These are phyloP conservation scores for Salinomyces thailandicus DNA, from an alignment of 2,329 filamentous ascomycete species.

Conservation along the genomic window DNA sequence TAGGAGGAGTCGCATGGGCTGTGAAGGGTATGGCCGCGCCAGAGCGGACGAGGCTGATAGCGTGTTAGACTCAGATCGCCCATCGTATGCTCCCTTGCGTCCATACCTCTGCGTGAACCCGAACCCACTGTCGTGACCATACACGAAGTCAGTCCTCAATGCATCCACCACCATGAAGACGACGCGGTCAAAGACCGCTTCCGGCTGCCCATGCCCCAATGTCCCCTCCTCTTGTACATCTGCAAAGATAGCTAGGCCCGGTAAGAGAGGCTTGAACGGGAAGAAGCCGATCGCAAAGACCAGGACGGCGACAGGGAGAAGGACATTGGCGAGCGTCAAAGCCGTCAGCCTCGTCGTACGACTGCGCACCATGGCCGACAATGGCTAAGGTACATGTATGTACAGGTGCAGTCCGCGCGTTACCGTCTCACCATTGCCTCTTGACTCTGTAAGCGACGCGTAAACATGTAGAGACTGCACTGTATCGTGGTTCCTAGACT, in stretches of 20 bases:
- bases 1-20: constrained; percentile 89
- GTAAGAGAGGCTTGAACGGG: constrained; percentile 88
- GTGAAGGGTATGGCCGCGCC: constrained; percentile 87
- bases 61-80: neutral
- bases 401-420: too few species aligned
- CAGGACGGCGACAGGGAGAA: constrained; percentile 58
- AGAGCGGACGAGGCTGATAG: constrained; percentile 62
- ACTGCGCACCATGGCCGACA: constrained; percentile 13
- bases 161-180: constrained; percentile 98
- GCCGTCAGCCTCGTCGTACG: constrained; percentile 35
- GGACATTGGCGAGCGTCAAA: constrained; percentile 53
- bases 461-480: too few species aligned
- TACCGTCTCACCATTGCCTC: too few species aligned
- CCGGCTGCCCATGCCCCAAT: constrained; percentile 34
- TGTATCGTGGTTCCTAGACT: too few species aligned
- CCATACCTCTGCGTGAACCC: constrained; percentile 74
- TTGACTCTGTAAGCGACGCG: too few species aligned
- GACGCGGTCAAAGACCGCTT: constrained; percentile 72
- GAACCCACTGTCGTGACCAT: constrained; percentile 69
- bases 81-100: neutral
- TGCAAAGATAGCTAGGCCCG: constrained; percentile 56
- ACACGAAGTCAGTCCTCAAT: constrained; percentile 90
- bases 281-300: constrained; percentile 89
- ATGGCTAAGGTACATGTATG: too few species aligned
- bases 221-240: constrained; percentile 12